Conservation (phyloP, 345 rosid genomes). For the Nasturtium officinale region DNA sequence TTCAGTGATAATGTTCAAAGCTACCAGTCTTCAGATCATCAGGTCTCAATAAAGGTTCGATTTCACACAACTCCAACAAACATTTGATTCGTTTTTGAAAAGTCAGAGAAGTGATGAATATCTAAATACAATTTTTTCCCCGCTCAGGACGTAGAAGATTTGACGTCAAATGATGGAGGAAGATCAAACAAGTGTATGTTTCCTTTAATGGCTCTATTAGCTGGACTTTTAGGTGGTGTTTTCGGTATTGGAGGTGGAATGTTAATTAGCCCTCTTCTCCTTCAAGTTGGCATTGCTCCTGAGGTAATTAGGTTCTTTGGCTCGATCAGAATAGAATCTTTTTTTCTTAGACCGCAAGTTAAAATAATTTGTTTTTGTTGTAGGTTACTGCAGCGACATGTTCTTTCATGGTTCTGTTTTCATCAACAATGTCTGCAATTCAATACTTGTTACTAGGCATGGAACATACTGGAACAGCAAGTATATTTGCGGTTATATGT, state of each 20-base stretch:
- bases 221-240: constrained; percentile 82
- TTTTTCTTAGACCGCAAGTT: background rate
- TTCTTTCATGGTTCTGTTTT: constrained; percentile 47
- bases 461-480: constrained; percentile 58
- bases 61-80: background rate
- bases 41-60: constrained; percentile 42
- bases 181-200: constrained; percentile 50
- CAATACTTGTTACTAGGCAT: constrained; percentile 71
- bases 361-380: background rate
- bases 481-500: constrained; percentile 58
- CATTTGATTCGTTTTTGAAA: background rate
- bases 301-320: constrained; percentile 52
- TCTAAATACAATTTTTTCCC: background rate
- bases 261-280: constrained; percentile 91
- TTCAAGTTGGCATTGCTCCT: constrained; percentile 72
- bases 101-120: background rate
- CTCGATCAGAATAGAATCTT: background rate
- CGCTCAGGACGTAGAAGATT: constrained; percentile 48
- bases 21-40: constrained; percentile 36
- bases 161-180: constrained; percentile 32
- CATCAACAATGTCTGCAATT: constrained; percentile 48
- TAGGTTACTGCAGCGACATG: constrained; percentile 77
- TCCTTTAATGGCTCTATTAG: constrained; percentile 73
- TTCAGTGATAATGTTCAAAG: constrained; percentile 46
- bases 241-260: constrained; percentile 95